phyloP scores from a whole-genome alignment of 345 rosid genomes.

The Salix brachista region DNA sequence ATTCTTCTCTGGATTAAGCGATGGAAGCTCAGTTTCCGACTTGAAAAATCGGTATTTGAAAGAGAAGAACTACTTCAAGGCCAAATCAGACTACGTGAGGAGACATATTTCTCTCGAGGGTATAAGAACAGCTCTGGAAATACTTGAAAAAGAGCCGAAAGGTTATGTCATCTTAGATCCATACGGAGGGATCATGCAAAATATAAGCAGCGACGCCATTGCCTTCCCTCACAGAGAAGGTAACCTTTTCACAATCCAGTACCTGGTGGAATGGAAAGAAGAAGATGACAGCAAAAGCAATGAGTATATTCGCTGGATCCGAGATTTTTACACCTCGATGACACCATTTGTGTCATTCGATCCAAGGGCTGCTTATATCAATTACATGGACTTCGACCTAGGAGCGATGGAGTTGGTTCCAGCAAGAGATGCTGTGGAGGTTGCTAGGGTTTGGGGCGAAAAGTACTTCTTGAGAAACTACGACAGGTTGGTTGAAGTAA shows the following conservation, averaged over 20 bases:
- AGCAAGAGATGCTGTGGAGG: conserved; percentile 6
- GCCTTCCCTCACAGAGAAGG: conserved; percentile 29
- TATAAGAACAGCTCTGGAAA: conserved; percentile 1
- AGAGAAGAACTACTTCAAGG: conserved; percentile 21
- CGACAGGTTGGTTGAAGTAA: conserved; percentile 24
- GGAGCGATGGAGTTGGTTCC: conserved; percentile 8
- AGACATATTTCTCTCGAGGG: conserved; percentile 12
- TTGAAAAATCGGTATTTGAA: conserved; percentile 10
- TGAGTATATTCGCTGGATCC: conserved; percentile 15
- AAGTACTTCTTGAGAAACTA: conserved; percentile 27
- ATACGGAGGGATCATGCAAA: conserved; percentile 24
- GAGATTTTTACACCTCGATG: conserved; percentile 21
- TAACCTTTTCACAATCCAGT: conserved; percentile 20
- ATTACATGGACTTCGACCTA: conserved; percentile 27
- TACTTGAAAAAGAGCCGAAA: conserved; percentile 24
- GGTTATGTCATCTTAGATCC: conserved; percentile 30
- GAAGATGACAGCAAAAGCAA: conserved; percentile 9
- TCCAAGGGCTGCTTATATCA: conserved; percentile 29
- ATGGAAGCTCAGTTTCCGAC: conserved; percentile 10
- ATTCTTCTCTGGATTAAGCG: conserved; percentile 20
- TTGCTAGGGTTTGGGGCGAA: conserved; percentile 32
- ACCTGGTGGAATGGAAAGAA: conserved; percentile 28
- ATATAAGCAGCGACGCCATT: conserved; percentile 19
- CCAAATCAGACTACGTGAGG: conserved; percentile 25
- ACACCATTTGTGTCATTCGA: conserved; percentile 24